Conservation (phyloP, 768 basidiomycete genomes). For the Termitomyces sp. region DNA sequence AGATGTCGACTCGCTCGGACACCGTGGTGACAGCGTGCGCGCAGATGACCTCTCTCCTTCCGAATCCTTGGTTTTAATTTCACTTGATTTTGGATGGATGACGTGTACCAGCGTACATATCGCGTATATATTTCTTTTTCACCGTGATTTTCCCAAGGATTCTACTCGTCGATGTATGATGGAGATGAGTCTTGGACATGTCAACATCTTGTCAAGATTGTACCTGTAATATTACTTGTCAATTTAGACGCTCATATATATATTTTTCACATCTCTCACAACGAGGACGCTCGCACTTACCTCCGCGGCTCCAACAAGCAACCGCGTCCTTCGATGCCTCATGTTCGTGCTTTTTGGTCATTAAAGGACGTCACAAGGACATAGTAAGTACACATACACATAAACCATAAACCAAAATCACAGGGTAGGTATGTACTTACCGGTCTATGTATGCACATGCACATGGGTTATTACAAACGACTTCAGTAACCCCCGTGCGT, state of each 20-base stretch:
- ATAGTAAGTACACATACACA: neutral
- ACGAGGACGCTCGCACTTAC: neutral
- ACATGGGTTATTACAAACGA: too few species aligned
- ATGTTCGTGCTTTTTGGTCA: neutral
- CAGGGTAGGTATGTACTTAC: neutral
- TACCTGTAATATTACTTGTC: neutral
- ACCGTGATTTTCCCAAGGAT: neutral
- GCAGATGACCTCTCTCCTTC: too few species aligned
- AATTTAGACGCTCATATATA: neutral
- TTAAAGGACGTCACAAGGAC: neutral
- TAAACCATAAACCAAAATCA: too few species aligned
- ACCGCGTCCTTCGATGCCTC: neutral
- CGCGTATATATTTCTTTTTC: too few species aligned
- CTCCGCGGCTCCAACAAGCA: neutral
- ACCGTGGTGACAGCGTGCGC: neutral
- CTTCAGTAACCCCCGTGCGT: too few species aligned
- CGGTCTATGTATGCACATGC: neutral
- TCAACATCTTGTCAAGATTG: too few species aligned
- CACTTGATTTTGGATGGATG: too few species aligned
- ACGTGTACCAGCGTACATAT: too few species aligned
- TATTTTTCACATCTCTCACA: neutral
- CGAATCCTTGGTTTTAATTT: too few species aligned
- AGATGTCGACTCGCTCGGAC: neutral
- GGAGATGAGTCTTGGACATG: too few species aligned
- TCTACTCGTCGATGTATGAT: too few species aligned